Evolutionary conservation across 1,284 basidiomycete genomes (phyloP), one percentile per base, ranked within the genome.

Genomic region (Cryptococcus floricola): DNA sequence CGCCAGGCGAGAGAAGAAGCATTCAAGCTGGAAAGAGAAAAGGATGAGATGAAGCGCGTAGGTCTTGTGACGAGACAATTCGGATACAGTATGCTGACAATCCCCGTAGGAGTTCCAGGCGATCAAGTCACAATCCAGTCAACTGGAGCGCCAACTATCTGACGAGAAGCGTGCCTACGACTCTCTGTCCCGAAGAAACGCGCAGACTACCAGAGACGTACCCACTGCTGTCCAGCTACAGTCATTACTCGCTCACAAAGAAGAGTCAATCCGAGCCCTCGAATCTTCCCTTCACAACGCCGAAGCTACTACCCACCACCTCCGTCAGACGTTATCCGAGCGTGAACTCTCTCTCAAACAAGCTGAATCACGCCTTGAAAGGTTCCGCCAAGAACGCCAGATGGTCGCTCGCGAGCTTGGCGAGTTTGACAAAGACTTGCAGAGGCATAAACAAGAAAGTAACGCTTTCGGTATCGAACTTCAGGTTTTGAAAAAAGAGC

Each of bases 391-490:
- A 1, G 69, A 71, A 50, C 54, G 65, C 39, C 34, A 52, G 38
- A 51, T 34, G 16, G 50, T 69, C 18, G 45, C 53, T 10, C 16
- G 52, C 28, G 74, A 77, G 19, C 62, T 77, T 0, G 42, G 42
- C 1, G 62, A 52, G 1, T 73, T 76, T 44, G 67, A 69, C 45
- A 50, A 43, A n/a, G 73, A 74, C 57, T 60, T 77, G 4, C 51
- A 54, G 25, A 23, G 47, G 5, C 71, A 76, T 23, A 80, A 84
- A 13, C 77, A 80, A 38, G 85, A 87, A 57, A 83, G 82, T 9
- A 78, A 58, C 39, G 54, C 57, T 6, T 76, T 77, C 43, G 69
- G 68, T 2, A n/a, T 78, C 16, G 85, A 86, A 59, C 80, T 91
- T 34, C 78, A 80, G 4, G 76, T 76, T 4, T 67, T 92, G 60